Base-by-base conservation (phyloP, 129 eudicot genomes). In the Erigeron canadensis region DNA sequence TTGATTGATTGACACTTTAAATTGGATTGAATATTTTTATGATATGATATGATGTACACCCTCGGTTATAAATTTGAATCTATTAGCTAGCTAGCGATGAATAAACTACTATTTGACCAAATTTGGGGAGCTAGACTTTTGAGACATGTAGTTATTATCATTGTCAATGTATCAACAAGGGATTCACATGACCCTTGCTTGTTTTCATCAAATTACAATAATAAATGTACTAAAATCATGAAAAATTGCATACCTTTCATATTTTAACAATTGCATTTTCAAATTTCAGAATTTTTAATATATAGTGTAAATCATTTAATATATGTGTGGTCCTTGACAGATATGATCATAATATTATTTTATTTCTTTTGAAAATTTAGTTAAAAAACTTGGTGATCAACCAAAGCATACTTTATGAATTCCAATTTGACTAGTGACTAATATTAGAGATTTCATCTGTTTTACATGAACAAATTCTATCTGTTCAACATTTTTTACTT, bases 81-180 rank as follows among this genome's bases (percentile, higher is more conserved):
- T 28, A 28, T 28, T 2, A 28, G n/a, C n/a, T n/a, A n/a, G 64
- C 43, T 23, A 19, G 28, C 41, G 67, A 51, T 15, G 69, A 65
- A 68, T 79, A 79, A 60, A 71, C 12, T 38, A 84, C 55, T 73
- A 73, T 80, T 80, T 80, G 84, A 80, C 85, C 78, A 56, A 56
- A 59, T 71, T 67, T 44, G 67, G 66, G 68, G 55, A 72, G 62
- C 56, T 15, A 56, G 81, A 71, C 75, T 69, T 69, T 54, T 73
- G 55, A 17, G 63, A 61, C 71, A 41, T 51, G n/a, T 39, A 8
- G 0, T 28, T 28, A 28, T 28, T 28, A 28, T 28, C 3, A 28
- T 28, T 28, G 34, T 28, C 34, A 61, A 77, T 72, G 67, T 51
- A 57, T 75, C 53, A 15, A 69, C 55, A 39, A 40, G 63, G 73